Base-by-base conservation (phyloP, 805 yeast genomes). In the Candida silvicultrix region DNA sequence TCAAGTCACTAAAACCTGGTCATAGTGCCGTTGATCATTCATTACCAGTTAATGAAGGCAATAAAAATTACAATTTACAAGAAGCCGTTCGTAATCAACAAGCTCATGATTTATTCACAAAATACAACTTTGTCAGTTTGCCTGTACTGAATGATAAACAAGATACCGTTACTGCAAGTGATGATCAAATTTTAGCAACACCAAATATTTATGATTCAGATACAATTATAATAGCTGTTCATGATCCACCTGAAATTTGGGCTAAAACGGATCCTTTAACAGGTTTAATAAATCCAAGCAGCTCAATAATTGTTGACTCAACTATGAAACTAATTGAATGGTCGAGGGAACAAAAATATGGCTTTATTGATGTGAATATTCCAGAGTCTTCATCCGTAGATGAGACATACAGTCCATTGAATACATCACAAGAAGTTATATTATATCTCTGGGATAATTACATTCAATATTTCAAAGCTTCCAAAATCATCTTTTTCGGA, bases 201-300 rank as follows among this genome's bases (percentile, higher is more conserved):
- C 82, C 88, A 11, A 75, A 79, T 45, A 75, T 90, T 22, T 79
- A 79, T 60, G 75, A 77, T 12, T 68, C 81, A 35, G 75, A 78
- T n/a, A 78, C 84, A 7, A 64, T 90, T 6, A 67, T 89, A 10
- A 68, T 92, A 9, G 62, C 87, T 7, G 79, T 90, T 18, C 98
- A 90, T 64, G 98, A 90, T 58, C 88, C 97, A 3, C 87, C 97
- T 7, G 90, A 89, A 48, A 75, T 94, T 7, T 89, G 96, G 96
- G 96, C 95, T 2, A 80, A 83, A 53, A 69, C 83, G 36, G 89
- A 89, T 60, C 87, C 96, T 0, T 64, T 81, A 5, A 79, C 85
- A 10, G 98, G 98, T 8, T 72, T 77, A 42, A 77, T 92, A 34
- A 88, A 87, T 51, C 72, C 89, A 15, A 74, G 78, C 40, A 77